Evolutionary conservation across 352 stramenopile genomes (phyloP).

Genomic region (Pythium periplocum): DNA sequence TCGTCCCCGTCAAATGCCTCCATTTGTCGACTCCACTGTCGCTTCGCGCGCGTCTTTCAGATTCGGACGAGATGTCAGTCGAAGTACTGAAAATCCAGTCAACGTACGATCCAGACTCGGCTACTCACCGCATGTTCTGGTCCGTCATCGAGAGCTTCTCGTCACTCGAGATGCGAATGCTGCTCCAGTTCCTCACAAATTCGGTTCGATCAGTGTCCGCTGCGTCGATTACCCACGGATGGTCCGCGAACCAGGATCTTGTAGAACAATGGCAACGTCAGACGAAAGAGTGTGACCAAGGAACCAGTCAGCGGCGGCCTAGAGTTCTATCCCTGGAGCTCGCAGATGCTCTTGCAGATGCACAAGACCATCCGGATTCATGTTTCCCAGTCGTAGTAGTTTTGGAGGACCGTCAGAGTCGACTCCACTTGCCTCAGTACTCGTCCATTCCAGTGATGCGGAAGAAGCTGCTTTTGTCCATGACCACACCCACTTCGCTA

Average conservation of each 20-base stretch:
- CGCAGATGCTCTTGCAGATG: slow-evolving; percentile 29
- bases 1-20: slow-evolving; percentile 46
- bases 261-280: no score
- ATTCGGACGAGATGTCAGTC: slow-evolving; percentile 5
- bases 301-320: neutral
- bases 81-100: slow-evolving; percentile 25
- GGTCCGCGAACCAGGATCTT: no score
- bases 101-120: slow-evolving; percentile 16
- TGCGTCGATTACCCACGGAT: no score
- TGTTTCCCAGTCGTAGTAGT: slow-evolving; percentile 53
- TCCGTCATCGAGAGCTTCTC: slow-evolving; percentile 30
- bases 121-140: slow-evolving; percentile 48
- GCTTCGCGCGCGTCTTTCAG: slow-evolving; percentile 19
- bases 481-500: slow-evolving; percentile 24
- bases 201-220: no score
- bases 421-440: slow-evolving; percentile 60
- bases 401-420: slow-evolving; percentile 18
- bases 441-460: slow-evolving; percentile 36
- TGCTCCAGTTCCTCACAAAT: slow-evolving; percentile 39
- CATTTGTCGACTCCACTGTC: slow-evolving; percentile 29
- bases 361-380: slow-evolving; percentile 42
- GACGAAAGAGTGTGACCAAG: neutral
- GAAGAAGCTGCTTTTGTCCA: slow-evolving; percentile 56
- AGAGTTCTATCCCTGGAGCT: slow-evolving; percentile 40
- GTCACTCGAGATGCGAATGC: slow-evolving; percentile 30